Conservation (phyloP, 2,329 filamentous ascomycete species). For the Exophiala spinifera region DNA sequence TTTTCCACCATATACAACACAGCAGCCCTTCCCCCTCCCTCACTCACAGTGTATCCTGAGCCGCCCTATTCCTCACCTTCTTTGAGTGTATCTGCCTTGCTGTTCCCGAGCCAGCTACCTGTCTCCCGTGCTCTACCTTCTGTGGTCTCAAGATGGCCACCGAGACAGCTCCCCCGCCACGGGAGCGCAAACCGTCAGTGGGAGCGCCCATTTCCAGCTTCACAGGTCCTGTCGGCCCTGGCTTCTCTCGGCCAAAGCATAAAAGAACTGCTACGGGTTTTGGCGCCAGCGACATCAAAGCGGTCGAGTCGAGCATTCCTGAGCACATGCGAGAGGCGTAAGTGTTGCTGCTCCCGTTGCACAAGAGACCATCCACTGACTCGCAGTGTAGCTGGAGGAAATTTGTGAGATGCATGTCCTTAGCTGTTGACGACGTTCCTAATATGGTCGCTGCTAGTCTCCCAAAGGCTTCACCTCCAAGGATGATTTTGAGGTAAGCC, state of each 20-base stretch:
- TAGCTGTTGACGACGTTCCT: not conserved
- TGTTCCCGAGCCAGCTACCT: not conserved
- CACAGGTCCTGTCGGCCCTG: slow-evolving; percentile 78
- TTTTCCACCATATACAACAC: slow-evolving; percentile 4
- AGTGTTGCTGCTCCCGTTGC: slow-evolving; percentile 65
- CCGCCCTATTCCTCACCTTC: slow-evolving; percentile 15
- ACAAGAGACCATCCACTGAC: slow-evolving; percentile 52
- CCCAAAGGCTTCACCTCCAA: slow-evolving; percentile 69
- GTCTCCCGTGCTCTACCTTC: not conserved
- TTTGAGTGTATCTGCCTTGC: slow-evolving; percentile 18
- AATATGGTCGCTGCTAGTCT: slow-evolving; percentile 42
- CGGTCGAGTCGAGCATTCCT: slow-evolving; percentile 84
- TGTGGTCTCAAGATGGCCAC: slow-evolving; percentile 16
- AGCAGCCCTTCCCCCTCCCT: not conserved
- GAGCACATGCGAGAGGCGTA: slow-evolving; percentile 81
- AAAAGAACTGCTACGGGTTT: slow-evolving; percentile 96
- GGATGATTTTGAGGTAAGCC: slow-evolving; percentile 68
- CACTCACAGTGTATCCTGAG: slow-evolving; percentile 24
- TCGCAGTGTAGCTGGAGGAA: slow-evolving; percentile 54
- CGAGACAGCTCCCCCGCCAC: slow-evolving; percentile 35
- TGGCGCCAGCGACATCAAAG: slow-evolving; percentile 86
- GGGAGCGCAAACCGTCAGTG: slow-evolving; percentile 77
- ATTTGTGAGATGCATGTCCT: slow-evolving; percentile 20
- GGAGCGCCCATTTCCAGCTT: slow-evolving; percentile 83
- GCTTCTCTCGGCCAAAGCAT: slow-evolving; percentile 88